phyloP scores from a whole-genome alignment of 768 basidiomycete species.

The Russula emetica region DNA sequence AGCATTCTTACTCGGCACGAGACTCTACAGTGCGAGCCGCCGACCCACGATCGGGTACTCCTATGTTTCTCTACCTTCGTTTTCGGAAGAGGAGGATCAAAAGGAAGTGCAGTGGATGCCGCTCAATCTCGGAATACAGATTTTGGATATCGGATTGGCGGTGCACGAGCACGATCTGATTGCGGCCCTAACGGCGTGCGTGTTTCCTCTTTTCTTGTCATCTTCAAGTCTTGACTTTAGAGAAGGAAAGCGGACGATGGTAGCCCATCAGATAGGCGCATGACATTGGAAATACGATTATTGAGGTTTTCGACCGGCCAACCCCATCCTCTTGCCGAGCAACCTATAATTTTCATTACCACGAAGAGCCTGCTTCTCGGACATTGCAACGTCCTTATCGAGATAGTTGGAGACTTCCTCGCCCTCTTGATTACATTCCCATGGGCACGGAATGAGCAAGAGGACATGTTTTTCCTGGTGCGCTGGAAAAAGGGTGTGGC shows the following conservation, averaged over 20 bases:
- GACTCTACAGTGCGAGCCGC: not conserved
- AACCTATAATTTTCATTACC: constrained; percentile 22
- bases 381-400: constrained; percentile 20
- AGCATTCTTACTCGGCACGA: constrained; percentile 26
- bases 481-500: constrained; percentile 33
- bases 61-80: constrained; percentile 19
- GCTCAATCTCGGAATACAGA: constrained; percentile 9
- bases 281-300: constrained; percentile 22
- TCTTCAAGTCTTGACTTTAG: not conserved
- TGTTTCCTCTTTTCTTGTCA: not conserved
- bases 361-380: constrained; percentile 10
- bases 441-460: constrained; percentile 5
- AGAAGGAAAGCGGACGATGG: constrained; percentile 9
- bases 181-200: constrained; percentile 23
- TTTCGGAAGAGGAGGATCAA: not conserved
- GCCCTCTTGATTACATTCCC: constrained; percentile 22
- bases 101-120: constrained; percentile 1
- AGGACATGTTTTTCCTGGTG: constrained; percentile 28
- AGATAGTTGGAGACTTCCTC: constrained; percentile 26
- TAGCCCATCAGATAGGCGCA: not conserved
- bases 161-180: constrained; percentile 26
- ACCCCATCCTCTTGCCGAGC: constrained; percentile 18
- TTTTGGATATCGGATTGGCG: constrained; percentile 25
- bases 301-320: constrained; percentile 24
- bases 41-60: constrained; percentile 19